Evolutionary conservation across 768 basidiomycete genomes (phyloP).

Genomic region (Omphalotus guepiniiformis): DNA sequence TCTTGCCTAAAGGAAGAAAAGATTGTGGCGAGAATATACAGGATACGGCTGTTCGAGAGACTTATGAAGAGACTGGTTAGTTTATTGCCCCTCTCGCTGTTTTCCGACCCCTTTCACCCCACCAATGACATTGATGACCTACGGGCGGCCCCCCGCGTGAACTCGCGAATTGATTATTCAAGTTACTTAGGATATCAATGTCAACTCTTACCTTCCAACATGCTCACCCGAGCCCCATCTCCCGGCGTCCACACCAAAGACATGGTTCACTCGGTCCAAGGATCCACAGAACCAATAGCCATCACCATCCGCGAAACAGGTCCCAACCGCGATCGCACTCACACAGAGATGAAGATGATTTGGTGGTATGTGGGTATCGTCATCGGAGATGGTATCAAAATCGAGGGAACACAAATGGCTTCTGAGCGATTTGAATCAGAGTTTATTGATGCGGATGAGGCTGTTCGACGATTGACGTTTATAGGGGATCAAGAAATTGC

Average conservation of each 20-base stretch:
- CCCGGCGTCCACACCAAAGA: slow-evolving; percentile 37
- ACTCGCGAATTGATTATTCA: neutral
- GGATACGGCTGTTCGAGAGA: slow-evolving; percentile 52
- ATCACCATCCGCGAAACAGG: slow-evolving; percentile 25
- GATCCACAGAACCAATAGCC: slow-evolving; percentile 28
- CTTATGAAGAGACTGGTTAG: slow-evolving; percentile 55
- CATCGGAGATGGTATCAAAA: slow-evolving; percentile 25
- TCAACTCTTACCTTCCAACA: slow-evolving; percentile 40
- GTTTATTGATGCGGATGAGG: slow-evolving; percentile 33
- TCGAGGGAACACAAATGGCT: slow-evolving; percentile 39
- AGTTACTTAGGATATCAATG: slow-evolving; percentile 38
- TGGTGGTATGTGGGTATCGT: slow-evolving; percentile 47
- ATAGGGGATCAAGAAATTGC: slow-evolving; percentile 35
- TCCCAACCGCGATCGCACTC: neutral
- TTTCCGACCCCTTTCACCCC: neutral
- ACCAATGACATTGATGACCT: neutral
- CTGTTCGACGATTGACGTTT: slow-evolving; percentile 32
- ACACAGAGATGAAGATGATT: slow-evolving; percentile 37
- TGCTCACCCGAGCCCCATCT: slow-evolving; percentile 53
- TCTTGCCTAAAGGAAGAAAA: slow-evolving; percentile 63
- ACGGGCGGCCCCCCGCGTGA: neutral
- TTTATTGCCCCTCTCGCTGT: neutral
- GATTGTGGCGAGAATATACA: slow-evolving; percentile 51
- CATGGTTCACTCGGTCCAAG: slow-evolving; percentile 6
- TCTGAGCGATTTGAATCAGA: slow-evolving; percentile 37